Base-by-base conservation (phyloP, 495 filamentous ascomycete genomes). In the Podospora australis region DNA sequence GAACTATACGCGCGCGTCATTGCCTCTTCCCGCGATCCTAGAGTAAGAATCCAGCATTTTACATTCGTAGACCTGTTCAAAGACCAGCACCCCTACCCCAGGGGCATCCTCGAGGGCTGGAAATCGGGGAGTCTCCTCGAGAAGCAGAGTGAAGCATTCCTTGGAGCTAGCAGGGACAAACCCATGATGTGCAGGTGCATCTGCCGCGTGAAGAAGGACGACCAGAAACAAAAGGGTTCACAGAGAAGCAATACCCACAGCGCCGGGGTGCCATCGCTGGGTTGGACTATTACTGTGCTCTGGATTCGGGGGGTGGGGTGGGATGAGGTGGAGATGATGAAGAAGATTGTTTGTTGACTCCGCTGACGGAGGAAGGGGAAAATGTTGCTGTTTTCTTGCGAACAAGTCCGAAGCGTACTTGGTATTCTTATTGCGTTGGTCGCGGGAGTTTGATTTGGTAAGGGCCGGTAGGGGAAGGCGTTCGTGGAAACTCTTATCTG, bases 1-100 rank as follows among this genome's bases (percentile, higher is more conserved):
- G 81, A 84, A 57, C 54, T 84, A 2, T 83, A 74, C 55, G 81
- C 79, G 6, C 62, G 75, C 20, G 79, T 83, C 2, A 66, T 58
- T 2, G 74, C 65, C 42, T 80, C 78, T 3, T 66, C 59, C n/a
- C 74, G 78, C 0, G 72, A 75, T 39, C 48, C 36, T 14, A 52
- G 57, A 4, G 49, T 56, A 7, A 59, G 59, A n/a, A 72, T 67
- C 36, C 81, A 83, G 48, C 69, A 77, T 44, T 81, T 84, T 46
- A 67, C 76, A 25, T 78, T 84, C 36, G 52, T 70, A 3, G 81
- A 85, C 54, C 58, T 83, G 1, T 84, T 73, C 53, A 76, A 79
- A 51, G 69, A 78, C 34, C 66, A 72, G 10, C 68, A 64, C 8
- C 81, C 80, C 7, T 73, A 75, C 52, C 60, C 76, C 3, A 58